Evolutionary conservation across 1,284 basidiomycete species (phyloP), one percentile per base, ranked within the genome.

Genomic region (Cutaneotrichosporon mucoides): DNA sequence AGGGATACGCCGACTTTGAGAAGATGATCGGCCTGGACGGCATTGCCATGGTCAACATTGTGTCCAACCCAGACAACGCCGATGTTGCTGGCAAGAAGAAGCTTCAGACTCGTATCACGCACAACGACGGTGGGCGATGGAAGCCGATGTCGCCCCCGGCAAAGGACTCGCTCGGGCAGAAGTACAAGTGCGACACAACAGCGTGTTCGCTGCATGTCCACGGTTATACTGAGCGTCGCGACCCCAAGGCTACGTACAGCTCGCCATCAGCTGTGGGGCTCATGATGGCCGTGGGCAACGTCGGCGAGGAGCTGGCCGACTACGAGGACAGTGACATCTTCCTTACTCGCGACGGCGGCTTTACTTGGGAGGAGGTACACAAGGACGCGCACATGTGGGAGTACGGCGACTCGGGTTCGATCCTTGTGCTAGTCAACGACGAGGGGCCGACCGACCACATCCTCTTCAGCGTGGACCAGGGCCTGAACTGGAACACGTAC

Each of bases 371-470:
- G 73, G 95, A 99, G 79, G 89, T 99, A 3, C 92, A 93, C 81
- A 99, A 99, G 76, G 94, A 96, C 68, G 93, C 96, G 0, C 90
- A 98, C 73, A 83, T 96, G 55, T 99, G 93, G 92, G 93, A 96
- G 73, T 98, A 93, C 71, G 95, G 95, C 41, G 96, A 99, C 79
- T 95, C 92, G 1, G 95, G 96, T 6, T 92, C 92, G 0, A 84
- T 99, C 61, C 82, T 99, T 41, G 81, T 99, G 63, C 88, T 99
- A 77, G 92, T 86, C 56, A 96, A 98, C 75, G 96, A 99, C 76
- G 93, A 98, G 75, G 88, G 88, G 60, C 84, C 92, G 0, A 95
- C 91, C 2, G 90, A 97, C 72, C 87, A 89, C 65, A 84, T 98
- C 43, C 76, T 93, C 63, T 98, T 88, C 79, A 90, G 89, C 50